phyloP scores from a whole-genome alignment of 2,329 filamentous ascomycete species.

The Venturia pyrina region DNA sequence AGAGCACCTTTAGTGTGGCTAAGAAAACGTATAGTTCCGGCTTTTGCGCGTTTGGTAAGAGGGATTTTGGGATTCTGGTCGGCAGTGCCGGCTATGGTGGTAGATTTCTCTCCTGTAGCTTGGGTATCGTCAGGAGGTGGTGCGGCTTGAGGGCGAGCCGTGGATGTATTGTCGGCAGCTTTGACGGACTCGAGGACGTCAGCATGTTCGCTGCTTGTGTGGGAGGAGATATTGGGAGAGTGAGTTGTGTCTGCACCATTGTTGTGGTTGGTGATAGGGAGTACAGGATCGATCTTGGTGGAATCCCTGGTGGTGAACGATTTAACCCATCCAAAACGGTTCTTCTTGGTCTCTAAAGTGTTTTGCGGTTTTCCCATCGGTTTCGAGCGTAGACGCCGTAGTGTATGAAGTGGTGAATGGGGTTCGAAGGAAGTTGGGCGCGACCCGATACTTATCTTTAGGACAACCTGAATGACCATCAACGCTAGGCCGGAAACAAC shows the following conservation, averaged over 20 bases:
- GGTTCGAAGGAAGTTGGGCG: not conserved
- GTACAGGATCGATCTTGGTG: not conserved
- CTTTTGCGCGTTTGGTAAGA: conserved; percentile 40
- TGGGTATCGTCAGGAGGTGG: conserved; percentile 35
- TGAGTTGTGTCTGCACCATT: not conserved
- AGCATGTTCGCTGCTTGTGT: not conserved
- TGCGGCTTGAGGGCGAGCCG: conserved; percentile 23
- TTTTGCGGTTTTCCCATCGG: not conserved
- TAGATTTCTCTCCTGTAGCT: conserved; percentile 40
- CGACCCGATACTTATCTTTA: not conserved
- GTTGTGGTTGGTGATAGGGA: not conserved
- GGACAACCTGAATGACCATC: not conserved
- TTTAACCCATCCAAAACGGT: conserved; percentile 7
- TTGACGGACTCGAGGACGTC: conserved; percentile 14
- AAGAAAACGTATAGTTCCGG: conserved; percentile 42
- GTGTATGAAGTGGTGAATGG: not conserved
- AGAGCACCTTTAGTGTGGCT: conserved; percentile 49
- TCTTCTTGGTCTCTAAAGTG: not conserved
- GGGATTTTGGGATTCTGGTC: conserved; percentile 28
- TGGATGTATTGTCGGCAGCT: conserved; percentile 21
- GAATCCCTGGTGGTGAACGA: not conserved
- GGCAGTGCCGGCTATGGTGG: conserved; percentile 37
- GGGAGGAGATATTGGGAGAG: not conserved
- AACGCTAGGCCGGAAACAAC: not conserved
- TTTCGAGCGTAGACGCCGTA: conserved; percentile 5